Base-by-base conservation (phyloP, 2,329 filamentous ascomycete genomes). In the Emericellopsis cladophorae region DNA sequence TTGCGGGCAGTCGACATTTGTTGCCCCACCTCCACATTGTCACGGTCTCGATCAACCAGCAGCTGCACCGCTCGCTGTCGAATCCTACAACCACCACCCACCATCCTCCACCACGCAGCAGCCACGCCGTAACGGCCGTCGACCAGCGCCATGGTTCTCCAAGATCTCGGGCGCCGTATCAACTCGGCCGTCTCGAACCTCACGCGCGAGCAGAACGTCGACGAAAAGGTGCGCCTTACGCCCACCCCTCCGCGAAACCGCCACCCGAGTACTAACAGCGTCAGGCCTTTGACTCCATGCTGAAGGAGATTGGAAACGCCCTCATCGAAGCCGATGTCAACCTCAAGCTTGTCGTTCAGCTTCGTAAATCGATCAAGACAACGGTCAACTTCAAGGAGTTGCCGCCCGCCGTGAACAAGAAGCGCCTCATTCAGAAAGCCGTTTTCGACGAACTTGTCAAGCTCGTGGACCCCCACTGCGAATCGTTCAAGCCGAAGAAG, bases 301-400 rank as follows among this genome's bases (percentile, higher is more conserved):
- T 98, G 60, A 96, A 96, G 67, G 89, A 96, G 65, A 96, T 98
- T 55, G 94, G 88, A 60, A 79, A 89, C 49, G 92, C 92, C 46
- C 84, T 98, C 16, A 78, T 96, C 56, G 89, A 95, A 70, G 87
- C 92, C 62, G 92, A 98, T 55, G 92, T 98, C 57, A 98, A 96
- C 61, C 85, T 98, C 49, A 84, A 84, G 54, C 84, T 98, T 40
- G 92, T 98, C 45, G 80, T 84, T 55, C 80, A 82, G 52, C 79
- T 98, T 37, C 87, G 90, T 51, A 95, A 93, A 62, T 93, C 89
- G 29, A 96, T 98, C 59, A 88, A 88, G 58, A 66, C 74, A 44
- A 76, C 81, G 26, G 92, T 98, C 63, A 95, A 95, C 66, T 95
- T 98, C 68, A 88, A 92, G 59, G 87, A 95, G 46, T 74, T 95